Evolutionary conservation across 495 filamentous ascomycete genomes (phyloP).

Genomic region (Aspergillus baeticus): DNA sequence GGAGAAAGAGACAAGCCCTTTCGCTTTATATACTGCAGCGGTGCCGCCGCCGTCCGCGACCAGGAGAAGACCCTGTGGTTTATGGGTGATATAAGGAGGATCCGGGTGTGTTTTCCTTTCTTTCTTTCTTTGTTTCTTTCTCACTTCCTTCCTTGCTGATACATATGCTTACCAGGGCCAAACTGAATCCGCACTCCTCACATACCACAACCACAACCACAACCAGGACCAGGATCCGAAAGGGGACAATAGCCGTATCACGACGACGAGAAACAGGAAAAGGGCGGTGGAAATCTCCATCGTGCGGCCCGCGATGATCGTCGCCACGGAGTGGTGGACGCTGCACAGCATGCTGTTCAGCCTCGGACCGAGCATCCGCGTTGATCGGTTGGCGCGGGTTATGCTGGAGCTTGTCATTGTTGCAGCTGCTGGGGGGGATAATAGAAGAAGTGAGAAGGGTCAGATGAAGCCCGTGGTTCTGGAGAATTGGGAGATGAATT

Average conservation of each 20-base stretch:
- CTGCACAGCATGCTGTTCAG: constrained; percentile 20
- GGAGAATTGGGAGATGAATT: too few relatives aligned
- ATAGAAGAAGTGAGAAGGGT: too few relatives aligned
- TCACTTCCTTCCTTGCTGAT: too few relatives aligned
- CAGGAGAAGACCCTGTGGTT: constrained; percentile 43
- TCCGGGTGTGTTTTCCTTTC: constrained; percentile 36
- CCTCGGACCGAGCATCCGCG: constrained; percentile 23
- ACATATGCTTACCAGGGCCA: too few relatives aligned
- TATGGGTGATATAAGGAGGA: constrained; percentile 36
- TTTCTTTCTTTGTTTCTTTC: too few relatives aligned
- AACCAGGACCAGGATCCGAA: too few relatives aligned
- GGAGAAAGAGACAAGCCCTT: too few relatives aligned
- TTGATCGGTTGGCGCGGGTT: constrained; percentile 38
- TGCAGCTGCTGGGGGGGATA: not conserved
- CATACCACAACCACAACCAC: constrained; percentile 29
- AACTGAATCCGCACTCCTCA: not conserved
- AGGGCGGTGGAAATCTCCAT: constrained; percentile 34
- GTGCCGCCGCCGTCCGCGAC: constrained; percentile 46
- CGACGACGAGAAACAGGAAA: constrained; percentile 23
- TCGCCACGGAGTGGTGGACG: constrained; percentile 26
- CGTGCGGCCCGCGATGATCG: constrained; percentile 31
- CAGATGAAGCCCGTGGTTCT: too few relatives aligned
- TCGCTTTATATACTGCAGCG: constrained; percentile 53
- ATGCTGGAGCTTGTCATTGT: constrained; percentile 42
- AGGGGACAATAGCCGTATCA: constrained; percentile 37